phyloP scores from a whole-genome alignment of 1,284 basidiomycete species.

The Tylopilus sp. region DNA sequence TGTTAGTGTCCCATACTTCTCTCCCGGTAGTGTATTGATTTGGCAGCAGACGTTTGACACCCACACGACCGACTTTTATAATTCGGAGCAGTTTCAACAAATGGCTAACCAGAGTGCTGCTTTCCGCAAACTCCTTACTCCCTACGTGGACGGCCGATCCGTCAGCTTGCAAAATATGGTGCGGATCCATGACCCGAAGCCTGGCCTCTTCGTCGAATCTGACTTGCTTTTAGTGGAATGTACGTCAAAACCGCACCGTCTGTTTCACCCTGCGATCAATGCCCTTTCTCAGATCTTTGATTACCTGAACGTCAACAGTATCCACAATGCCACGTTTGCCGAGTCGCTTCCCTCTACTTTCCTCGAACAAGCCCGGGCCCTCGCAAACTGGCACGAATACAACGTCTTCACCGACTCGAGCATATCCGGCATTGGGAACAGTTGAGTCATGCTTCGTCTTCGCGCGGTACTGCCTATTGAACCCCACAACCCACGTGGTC shows the following conservation, averaged over 20 bases:
- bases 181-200: slow-evolving; percentile 17
- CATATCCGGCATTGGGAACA: slow-evolving; percentile 66
- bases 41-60: slow-evolving; percentile 46
- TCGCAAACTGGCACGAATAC: slow-evolving; percentile 77
- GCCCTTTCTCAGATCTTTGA: slow-evolving; percentile 56
- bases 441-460: slow-evolving; percentile 37
- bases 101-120: slow-evolving; percentile 44
- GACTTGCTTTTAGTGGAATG: slow-evolving; percentile 52
- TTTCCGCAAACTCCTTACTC: slow-evolving; percentile 55
- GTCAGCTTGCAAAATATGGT: slow-evolving; percentile 65
- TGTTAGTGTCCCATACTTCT: slow-evolving; percentile 33
- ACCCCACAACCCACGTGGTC: neutral
- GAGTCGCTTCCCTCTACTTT: slow-evolving; percentile 50
- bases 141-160: slow-evolving; percentile 55
- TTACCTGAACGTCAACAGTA: slow-evolving; percentile 68
- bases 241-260: slow-evolving; percentile 31
- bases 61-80: slow-evolving; percentile 49
- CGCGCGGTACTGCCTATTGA: slow-evolving; percentile 10
- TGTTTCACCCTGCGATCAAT: neutral
- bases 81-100: slow-evolving; percentile 52
- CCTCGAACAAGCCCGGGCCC: slow-evolving; percentile 55
- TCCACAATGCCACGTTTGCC: slow-evolving; percentile 65
- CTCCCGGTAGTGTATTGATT: neutral
- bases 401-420: slow-evolving; percentile 60
- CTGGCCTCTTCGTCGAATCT: slow-evolving; percentile 1